Evolutionary conservation across 768 basidiomycete genomes (phyloP), one percentile per base, ranked within the genome.

Genomic region (Termitomyces bulborhizus): DNA sequence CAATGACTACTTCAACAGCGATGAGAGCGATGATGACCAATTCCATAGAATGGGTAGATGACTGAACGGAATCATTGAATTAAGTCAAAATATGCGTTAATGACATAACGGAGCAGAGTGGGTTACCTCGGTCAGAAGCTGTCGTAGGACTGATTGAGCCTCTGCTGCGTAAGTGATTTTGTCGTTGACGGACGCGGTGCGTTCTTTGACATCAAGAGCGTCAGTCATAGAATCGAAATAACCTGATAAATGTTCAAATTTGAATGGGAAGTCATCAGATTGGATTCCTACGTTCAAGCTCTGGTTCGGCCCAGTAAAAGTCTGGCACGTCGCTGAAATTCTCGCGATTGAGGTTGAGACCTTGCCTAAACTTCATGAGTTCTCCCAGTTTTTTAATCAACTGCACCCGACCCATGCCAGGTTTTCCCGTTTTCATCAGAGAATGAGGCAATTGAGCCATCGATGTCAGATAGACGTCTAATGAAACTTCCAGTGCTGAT

Each of bases 251-350:
- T n/a, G 21, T 29, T 48, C 21, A 59, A 46, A 34, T 34, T 34
- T 13, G 34, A 13, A 48, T 39, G 34, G 36, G 11, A 21, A 21
- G 41, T 24, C 26, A n/a, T 40, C 36, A 11, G 6, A 4, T 13
- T 24, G 18, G 43, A 16, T 5, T 56, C 82, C 34, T 57, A 85
- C 90, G 77, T 74, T 98, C 95, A 5, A 98, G 77, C 58, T 86
- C 89, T 0, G 94, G 92, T 65, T 97, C 92, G 16, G 88, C 79
- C 95, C 96, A 98, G 67, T 97, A 94, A 61, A 98, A 87, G 69
- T 97, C 90, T 0, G 90, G 92, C 0, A 86, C 84, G 63, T 95
- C 93, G 46, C 85, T 84, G 63, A 93, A 91, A 63, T 93, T 95
- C 66, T 93, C 88, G 44, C 88, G 76, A 63, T 90, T 93, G 51